Evolutionary conservation across 306 rosid species (phyloP).

Genomic region (Dalbergia cochinchinensis): DNA sequence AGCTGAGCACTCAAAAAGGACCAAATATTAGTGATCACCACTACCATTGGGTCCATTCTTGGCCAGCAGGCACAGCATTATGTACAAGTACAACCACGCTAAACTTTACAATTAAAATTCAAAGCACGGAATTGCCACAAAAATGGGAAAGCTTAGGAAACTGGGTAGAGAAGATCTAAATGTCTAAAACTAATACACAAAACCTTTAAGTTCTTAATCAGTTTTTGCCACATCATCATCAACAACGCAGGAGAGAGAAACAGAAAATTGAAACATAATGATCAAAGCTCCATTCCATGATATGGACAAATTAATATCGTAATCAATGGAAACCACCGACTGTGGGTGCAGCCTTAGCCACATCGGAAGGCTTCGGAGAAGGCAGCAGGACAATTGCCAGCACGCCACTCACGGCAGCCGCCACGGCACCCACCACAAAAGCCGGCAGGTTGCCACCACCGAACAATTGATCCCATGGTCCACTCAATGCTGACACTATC

Average conservation of each 20-base stretch:
- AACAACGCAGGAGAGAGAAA: neutral
- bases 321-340: constrained; percentile 42
- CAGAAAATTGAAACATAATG: neutral
- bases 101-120: neutral
- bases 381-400: constrained; percentile 65
- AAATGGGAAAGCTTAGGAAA: neutral
- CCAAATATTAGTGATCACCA: neutral
- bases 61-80: neutral
- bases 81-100: neutral
- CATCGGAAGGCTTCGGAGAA: constrained; percentile 52
- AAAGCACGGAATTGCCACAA: neutral
- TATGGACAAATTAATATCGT: neutral
- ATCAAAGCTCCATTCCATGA: neutral
- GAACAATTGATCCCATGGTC: constrained; percentile 70
- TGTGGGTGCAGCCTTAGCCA: constrained; percentile 23
- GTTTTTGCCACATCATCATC: neutral
- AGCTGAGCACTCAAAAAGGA: neutral
- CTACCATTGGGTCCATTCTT: neutral
- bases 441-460: constrained; percentile 90
- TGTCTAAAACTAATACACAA: neutral
- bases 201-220: neutral
- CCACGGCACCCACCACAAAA: constrained; percentile 64
- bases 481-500: constrained; percentile 63
- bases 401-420: constrained; percentile 54
- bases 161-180: neutral